These are phyloP conservation scores for Candida pseudoviswanathii DNA, from an alignment of 1,139 yeast species.

Conservation along the genomic window DNA sequence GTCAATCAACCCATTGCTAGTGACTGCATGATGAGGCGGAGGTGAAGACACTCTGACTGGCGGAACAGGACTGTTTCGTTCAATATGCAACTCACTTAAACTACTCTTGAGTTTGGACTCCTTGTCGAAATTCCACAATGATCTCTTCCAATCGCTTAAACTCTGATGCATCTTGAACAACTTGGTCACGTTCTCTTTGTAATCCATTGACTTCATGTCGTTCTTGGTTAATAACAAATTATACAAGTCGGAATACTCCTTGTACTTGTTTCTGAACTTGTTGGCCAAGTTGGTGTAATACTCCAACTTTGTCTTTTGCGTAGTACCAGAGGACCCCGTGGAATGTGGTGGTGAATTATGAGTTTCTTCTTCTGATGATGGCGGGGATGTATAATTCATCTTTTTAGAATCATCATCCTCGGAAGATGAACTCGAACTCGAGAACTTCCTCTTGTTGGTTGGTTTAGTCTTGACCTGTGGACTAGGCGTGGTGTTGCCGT, in stretches of 20 bases:
- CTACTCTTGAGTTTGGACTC: constrained; percentile 33
- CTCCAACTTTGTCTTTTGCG: constrained; percentile 15
- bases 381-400: constrained; percentile 29
- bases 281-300: constrained; percentile 32
- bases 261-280: constrained; percentile 40
- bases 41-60: background rate
- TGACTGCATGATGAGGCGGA: background rate
- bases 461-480: background rate
- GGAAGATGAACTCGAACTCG: constrained; percentile 17
- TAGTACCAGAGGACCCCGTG: background rate
- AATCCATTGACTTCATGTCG: constrained; percentile 14
- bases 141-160: constrained; percentile 37
- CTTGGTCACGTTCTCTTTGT: constrained; percentile 25
- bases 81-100: constrained; percentile 17
- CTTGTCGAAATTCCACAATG: constrained; percentile 38
- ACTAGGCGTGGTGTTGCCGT: background rate
- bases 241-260: constrained; percentile 42
- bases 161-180: constrained; percentile 39
- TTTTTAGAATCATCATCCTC: constrained; percentile 23
- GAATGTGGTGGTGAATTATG: background rate
- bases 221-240: constrained; percentile 17
- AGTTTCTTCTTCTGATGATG: constrained; percentile 28
- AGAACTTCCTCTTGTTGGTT: constrained; percentile 15
- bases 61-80: background rate
- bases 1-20: background rate